Percentiles rank a stretch among this genome's conserved stretches.
Conservation (phyloP, 106 monocot species). For the Ottelia alismoides region DNA sequence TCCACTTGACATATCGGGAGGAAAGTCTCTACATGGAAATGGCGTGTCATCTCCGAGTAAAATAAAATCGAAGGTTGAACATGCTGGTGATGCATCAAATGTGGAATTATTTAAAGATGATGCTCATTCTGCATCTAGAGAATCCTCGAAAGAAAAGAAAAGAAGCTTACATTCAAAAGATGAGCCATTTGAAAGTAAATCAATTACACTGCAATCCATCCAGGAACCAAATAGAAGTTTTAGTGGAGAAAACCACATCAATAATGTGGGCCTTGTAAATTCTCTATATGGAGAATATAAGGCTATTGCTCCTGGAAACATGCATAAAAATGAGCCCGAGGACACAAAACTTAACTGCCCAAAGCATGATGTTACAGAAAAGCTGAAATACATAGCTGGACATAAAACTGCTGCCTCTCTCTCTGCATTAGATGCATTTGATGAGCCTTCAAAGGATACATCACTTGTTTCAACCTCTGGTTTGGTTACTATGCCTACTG, state of each 20-base stretch:
- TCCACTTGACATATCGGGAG: neutral
- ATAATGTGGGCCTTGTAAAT: neutral
- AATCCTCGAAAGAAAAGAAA: slow-evolving; percentile 29
- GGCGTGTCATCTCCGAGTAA: neutral
- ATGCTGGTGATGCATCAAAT: neutral
- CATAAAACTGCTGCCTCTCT: slow-evolving; percentile 19
- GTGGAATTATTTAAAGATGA: neutral
- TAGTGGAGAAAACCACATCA: slow-evolving; percentile 3
- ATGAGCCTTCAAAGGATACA: slow-evolving; percentile 9
- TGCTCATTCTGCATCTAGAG: neutral
- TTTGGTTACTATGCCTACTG: slow-evolving; percentile 15
- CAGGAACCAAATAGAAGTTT: slow-evolving; percentile 16
- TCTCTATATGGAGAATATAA: slow-evolving; percentile 14
- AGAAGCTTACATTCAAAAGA: slow-evolving; percentile 25
- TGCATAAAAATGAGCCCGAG: slow-evolving; percentile 4
- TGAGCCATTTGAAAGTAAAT: slow-evolving; percentile 19
- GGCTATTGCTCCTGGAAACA: slow-evolving; percentile 1
- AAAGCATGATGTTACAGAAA: slow-evolving; percentile 17
- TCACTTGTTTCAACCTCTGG: slow-evolving; percentile 7
- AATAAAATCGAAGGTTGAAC: neutral
- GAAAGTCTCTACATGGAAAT: neutral
- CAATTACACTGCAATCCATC: slow-evolving; percentile 7
- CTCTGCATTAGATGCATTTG: slow-evolving; percentile 7
- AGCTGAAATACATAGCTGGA: slow-evolving; percentile 16
- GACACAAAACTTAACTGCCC: slow-evolving; percentile 15